Percentiles rank a stretch among this genome's conserved stretches.
Conservation (phyloP, 768 basidiomycete species). For the Floccularia luteovirens region DNA sequence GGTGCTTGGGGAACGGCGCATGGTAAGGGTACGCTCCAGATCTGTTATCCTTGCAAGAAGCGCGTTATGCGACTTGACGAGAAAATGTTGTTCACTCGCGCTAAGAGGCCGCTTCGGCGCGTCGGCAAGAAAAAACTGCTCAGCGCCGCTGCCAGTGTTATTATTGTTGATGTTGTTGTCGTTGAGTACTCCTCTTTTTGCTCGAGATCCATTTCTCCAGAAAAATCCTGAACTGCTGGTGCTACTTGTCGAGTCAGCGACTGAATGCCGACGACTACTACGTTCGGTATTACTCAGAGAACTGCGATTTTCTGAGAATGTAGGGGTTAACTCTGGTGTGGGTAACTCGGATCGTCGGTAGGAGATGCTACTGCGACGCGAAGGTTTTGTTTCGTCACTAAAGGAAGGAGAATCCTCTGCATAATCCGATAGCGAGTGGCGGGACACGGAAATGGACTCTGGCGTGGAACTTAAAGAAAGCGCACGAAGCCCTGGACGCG, state of each 20-base stretch:
- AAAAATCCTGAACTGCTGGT: not conserved
- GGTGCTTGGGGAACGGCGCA: constrained; percentile 26
- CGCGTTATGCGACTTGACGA: constrained; percentile 77
- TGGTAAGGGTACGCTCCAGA: constrained; percentile 61
- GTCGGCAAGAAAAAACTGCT: constrained; percentile 34
- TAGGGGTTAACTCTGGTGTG: constrained; percentile 73
- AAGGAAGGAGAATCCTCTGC: constrained; percentile 18
- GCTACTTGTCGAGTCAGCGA: constrained; percentile 8
- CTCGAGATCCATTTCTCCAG: not conserved
- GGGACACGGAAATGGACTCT: constrained; percentile 6
- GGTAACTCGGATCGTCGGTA: constrained; percentile 52
- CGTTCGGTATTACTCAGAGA: constrained; percentile 10
- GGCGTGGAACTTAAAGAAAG: constrained; percentile 34
- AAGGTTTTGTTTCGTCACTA: constrained; percentile 24
- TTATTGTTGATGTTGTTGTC: no score
- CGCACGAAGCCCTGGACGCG: constrained; percentile 41
- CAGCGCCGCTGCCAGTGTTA: constrained; percentile 27
- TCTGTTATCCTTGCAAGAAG: constrained; percentile 78
- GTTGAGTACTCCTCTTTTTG: no score
- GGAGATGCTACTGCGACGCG: constrained; percentile 64
- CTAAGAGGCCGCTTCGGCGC: constrained; percentile 48
- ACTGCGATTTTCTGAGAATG: constrained; percentile 30
- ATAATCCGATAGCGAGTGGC: constrained; percentile 19
- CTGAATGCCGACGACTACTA: constrained; percentile 20
- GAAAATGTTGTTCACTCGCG: constrained; percentile 76